Conservation (phyloP, 352 stramenopile species). For the Phytophthora lateralis region DNA sequence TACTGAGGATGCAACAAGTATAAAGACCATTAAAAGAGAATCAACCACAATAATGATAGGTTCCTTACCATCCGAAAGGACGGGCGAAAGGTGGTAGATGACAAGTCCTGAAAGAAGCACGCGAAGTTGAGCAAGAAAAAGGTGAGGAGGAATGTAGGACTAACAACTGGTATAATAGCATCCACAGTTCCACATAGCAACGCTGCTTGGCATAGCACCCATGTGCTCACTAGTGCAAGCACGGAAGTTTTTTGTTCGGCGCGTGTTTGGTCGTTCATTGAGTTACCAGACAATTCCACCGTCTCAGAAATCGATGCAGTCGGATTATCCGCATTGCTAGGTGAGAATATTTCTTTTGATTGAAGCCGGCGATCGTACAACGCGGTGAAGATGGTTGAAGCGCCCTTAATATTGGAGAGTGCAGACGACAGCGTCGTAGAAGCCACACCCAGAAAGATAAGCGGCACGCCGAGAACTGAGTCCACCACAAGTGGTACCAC, state of each 20-base stretch:
- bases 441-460: slow-evolving; percentile 51
- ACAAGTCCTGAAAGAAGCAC: slow-evolving; percentile 61
- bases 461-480: slow-evolving; percentile 43
- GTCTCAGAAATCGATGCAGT: background rate
- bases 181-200: slow-evolving; percentile 51
- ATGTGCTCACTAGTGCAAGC: slow-evolving; percentile 22
- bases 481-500: slow-evolving; percentile 52
- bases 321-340: background rate
- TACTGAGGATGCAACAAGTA: slow-evolving; percentile 34
- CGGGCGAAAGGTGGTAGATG: slow-evolving; percentile 40
- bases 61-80: slow-evolving; percentile 52
- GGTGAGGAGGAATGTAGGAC: slow-evolving; percentile 48
- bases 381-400: slow-evolving; percentile 25
- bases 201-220: slow-evolving; percentile 36
- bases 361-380: slow-evolving; percentile 7
- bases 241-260: slow-evolving; percentile 1
- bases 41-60: background rate
- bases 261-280: background rate
- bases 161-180: slow-evolving; percentile 47
- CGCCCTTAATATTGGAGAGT: slow-evolving; percentile 51
- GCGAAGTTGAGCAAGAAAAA: slow-evolving; percentile 60
- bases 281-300: background rate
- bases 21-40: background rate
- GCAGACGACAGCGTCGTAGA: slow-evolving; percentile 52
- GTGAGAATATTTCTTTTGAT: background rate